Base-by-base conservation (phyloP, 1,284 basidiomycete species). In the Moesziomyces sp. region DNA sequence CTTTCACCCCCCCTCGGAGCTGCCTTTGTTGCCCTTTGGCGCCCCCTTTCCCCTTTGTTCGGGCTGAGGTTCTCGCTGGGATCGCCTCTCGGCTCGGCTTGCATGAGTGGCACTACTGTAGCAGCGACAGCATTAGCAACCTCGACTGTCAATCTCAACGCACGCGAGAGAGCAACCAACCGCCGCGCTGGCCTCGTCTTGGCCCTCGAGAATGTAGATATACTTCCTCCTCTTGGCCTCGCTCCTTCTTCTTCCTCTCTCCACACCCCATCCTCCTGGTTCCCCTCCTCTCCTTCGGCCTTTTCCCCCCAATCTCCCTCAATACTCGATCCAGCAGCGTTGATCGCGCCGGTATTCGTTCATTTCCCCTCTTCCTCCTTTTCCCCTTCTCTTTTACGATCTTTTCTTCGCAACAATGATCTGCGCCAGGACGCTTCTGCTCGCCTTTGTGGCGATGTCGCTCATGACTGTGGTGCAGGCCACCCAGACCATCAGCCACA, bases 401-500 rank as follows among this genome's bases (percentile, higher is more conserved):
- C 45, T 33, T 19, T 38, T 48, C 42, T 28, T 49, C 23, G 23
- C 6, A 19, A 58, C 46, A 40, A 73, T 73, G 70, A 55, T 47
- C 19, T 67, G 56, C 57, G 52, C 52, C 51, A 63, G 60, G 50
- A 57, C 60, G 38, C 30, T 73, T 35, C 44, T 73, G 8, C 33
- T 73, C 38, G 64, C 70, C 54, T 58, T 73, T 54, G 64, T 61
- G 57, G 64, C 70, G 14, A 51, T 71, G 26, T 60, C 57, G 13
- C 33, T 68, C 33, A 46, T 73, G 45, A 47, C 64, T 63, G 70
- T 64, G 45, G 47, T 52, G 58, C 55, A 62, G 58, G 64, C 60
- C 56, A 60, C 70, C 28, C 59, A 68, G 60, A 44, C 50, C 35
- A 58, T 69, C 57, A 69, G 61, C 55, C 71, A 69, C 30, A 74